Percentiles rank a stretch among this genome's conserved stretches.
Conservation (phyloP, 106 monocot genomes). For the Acorus calamus region DNA sequence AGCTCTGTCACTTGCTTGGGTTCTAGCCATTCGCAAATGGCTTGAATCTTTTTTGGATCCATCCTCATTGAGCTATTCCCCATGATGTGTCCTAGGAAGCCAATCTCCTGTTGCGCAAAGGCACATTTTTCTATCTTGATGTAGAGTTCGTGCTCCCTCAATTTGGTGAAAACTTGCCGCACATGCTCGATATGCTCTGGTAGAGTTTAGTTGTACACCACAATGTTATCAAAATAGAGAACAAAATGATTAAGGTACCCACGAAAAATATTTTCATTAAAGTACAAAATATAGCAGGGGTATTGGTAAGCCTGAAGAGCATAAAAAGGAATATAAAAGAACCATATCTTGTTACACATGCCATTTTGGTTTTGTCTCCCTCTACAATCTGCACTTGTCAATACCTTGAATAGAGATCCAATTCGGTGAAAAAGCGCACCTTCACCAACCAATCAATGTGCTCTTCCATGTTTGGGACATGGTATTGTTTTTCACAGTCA, state of each 20-base stretch:
- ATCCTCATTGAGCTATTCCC: neutral
- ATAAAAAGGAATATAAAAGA: neutral
- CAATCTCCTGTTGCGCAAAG: neutral
- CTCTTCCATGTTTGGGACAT: neutral
- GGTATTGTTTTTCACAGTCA: slow-evolving; percentile 2
- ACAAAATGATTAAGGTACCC: no score
- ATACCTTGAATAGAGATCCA: neutral
- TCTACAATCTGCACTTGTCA: neutral
- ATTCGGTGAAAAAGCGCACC: neutral
- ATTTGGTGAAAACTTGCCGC: neutral
- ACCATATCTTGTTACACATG: neutral
- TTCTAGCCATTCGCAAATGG: neutral
- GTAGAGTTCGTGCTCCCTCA: neutral
- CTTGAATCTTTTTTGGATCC: neutral
- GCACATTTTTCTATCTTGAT: neutral
- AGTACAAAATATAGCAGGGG: neutral
- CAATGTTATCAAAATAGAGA: slow-evolving; percentile 5
- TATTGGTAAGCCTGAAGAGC: neutral
- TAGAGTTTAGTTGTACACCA: neutral
- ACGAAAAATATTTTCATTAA: no score
- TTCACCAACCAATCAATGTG: neutral
- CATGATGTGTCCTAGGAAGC: no score
- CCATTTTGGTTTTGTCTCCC: neutral
- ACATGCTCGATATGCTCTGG: neutral
- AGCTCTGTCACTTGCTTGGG: neutral